Evolutionary conservation across 306 rosid species (phyloP).

Genomic region (Inga oerstediana): DNA sequence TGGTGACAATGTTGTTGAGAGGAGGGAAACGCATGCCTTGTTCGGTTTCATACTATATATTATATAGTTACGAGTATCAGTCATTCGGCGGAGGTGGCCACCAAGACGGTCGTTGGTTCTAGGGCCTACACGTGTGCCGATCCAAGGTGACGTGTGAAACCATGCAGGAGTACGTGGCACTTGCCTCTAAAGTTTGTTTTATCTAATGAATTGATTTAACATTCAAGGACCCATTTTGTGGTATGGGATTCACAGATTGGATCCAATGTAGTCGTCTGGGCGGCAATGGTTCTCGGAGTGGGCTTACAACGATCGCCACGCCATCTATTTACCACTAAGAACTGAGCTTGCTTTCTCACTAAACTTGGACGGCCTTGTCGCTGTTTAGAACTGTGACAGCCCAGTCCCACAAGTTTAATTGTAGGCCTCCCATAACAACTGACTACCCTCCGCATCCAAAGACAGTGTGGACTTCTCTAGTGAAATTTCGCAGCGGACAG

Average conservation of each 20-base stretch:
- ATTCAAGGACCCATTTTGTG: not conserved
- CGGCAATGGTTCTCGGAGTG: not conserved
- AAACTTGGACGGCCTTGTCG: not conserved
- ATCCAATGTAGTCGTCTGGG: not conserved
- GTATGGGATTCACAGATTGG: not conserved
- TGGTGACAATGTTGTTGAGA: not conserved
- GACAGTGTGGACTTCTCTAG: not conserved
- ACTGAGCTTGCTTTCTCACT: not conserved
- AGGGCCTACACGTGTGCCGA: conserved; percentile 45
- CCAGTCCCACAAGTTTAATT: not conserved
- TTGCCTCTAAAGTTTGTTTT: not conserved
- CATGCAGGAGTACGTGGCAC: conserved; percentile 42
- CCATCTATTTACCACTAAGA: not conserved
- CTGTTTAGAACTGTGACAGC: not conserved
- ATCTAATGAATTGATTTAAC: not conserved
- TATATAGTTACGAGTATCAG: not conserved
- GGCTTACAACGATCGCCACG: not conserved
- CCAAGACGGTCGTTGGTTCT: not conserved
- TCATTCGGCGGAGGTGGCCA: conserved; percentile 22
- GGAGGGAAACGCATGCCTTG: not conserved
- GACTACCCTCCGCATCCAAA: not conserved
- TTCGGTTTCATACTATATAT: not conserved
- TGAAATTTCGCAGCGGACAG: not conserved
- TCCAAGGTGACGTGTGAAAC: conserved; percentile 46
- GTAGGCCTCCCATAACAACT: not conserved